Evolutionary conservation across 306 rosid genomes (phyloP).

Genomic region (Aeschynomene evenia): DNA sequence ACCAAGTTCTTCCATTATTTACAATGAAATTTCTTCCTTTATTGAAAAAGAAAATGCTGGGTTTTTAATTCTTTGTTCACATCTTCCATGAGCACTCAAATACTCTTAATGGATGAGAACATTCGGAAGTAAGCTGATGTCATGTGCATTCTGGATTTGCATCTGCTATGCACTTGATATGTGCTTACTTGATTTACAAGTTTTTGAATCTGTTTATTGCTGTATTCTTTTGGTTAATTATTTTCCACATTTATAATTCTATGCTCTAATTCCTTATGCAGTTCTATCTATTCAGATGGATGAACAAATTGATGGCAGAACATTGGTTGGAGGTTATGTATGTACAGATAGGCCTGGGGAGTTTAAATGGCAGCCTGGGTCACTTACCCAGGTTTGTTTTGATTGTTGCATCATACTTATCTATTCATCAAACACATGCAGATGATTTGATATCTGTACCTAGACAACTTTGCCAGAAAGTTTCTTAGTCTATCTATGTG

Average conservation of each 20-base stretch:
- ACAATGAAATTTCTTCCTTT: too few relatives aligned
- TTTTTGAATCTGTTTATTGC: not conserved
- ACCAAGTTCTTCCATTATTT: too few relatives aligned
- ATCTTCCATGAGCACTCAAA: slow-evolving; percentile 1
- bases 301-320: slow-evolving; percentile 88
- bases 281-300: slow-evolving; percentile 91
- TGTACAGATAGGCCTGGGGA: slow-evolving; percentile 90
- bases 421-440: not conserved
- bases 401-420: slow-evolving; percentile 17
- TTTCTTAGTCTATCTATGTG: not conserved
- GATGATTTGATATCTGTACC: not conserved
- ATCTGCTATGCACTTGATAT: not conserved
- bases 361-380: slow-evolving; percentile 96
- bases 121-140: slow-evolving; percentile 8
- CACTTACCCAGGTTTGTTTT: slow-evolving; percentile 83
- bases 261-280: slow-evolving; percentile 35
- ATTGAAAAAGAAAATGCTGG: too few relatives aligned
- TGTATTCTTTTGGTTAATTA: not conserved
- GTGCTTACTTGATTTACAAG: not conserved
- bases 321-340: slow-evolving; percentile 77
- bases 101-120: not conserved
- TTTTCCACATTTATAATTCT: not conserved
- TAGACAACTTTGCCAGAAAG: not conserved
- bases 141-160: not conserved
- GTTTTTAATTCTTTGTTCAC: slow-evolving; percentile 6